Evolutionary conservation across 169 alveolate genomes (phyloP).

Genomic region (Cryptosporidium felis): DNA sequence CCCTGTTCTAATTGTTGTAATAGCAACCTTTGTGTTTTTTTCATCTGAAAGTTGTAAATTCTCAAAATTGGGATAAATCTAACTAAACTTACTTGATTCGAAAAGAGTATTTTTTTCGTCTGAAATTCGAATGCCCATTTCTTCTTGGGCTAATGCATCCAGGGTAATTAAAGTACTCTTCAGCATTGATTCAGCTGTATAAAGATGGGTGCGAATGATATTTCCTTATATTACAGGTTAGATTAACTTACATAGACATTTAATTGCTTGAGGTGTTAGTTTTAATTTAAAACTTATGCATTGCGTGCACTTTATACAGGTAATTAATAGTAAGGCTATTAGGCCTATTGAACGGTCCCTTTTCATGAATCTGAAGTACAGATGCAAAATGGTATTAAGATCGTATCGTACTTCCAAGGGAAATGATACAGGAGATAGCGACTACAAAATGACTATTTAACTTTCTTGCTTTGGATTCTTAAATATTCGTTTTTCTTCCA

Average conservation of each 20-base stretch:
- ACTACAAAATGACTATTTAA: too few relatives aligned
- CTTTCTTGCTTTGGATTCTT: too few relatives aligned
- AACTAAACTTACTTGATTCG: slow-evolving; percentile 21
- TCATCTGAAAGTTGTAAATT: neutral
- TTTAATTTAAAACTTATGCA: slow-evolving; percentile 35
- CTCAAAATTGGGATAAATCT: neutral
- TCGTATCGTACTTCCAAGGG: too few relatives aligned
- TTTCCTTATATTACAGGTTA: too few relatives aligned
- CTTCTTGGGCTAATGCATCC: neutral
- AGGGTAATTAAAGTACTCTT: slow-evolving; percentile 22
- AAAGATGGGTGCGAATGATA: neutral
- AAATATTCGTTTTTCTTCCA: too few relatives aligned
- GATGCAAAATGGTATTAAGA: too few relatives aligned
- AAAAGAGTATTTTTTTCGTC: slow-evolving; percentile 7
- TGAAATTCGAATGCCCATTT: neutral
- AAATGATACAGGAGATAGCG: too few relatives aligned
- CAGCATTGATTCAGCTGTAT: slow-evolving; percentile 49
- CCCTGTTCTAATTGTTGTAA: slow-evolving; percentile 35
- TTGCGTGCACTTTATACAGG: neutral
- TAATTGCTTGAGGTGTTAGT: slow-evolving; percentile 1
- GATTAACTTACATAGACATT: slow-evolving; percentile 15
- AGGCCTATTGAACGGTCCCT: neutral
- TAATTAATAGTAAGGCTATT: neutral
- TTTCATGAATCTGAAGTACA: neutral
- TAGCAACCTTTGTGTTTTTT: slow-evolving; percentile 26